A percentile compares a stretch with the other conserved stretches of the same genome.
Evolutionary conservation across 345 rosid genomes (phyloP).

Genomic region (Carallia pectinifolia): DNA sequence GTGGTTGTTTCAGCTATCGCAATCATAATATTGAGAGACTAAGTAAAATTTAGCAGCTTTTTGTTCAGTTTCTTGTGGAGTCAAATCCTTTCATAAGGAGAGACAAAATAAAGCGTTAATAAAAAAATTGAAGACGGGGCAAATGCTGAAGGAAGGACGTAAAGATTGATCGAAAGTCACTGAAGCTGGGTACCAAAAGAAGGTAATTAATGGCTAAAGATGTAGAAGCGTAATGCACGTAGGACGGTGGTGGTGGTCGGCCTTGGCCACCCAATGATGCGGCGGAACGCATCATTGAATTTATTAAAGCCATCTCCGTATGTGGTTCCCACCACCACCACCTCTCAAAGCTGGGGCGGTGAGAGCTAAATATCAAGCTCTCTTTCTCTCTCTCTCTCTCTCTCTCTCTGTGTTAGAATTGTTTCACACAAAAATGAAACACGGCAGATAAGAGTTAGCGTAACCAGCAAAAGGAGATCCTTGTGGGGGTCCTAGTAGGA

Average conservation of each 20-base stretch:
- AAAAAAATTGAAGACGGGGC: background rate
- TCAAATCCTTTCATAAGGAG: too few relatives aligned
- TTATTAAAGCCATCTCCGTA: slow-evolving; percentile 18
- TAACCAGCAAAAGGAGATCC: slow-evolving; percentile 57
- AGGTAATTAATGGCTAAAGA: slow-evolving; percentile 16
- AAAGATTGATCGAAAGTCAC: background rate
- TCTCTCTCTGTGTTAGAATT: background rate
- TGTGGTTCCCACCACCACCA: slow-evolving; percentile 47
- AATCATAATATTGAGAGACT: too few relatives aligned
- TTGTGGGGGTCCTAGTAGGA: slow-evolving; percentile 40
- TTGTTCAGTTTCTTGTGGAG: too few relatives aligned
- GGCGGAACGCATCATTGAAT: slow-evolving; percentile 72
- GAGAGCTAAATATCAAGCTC: slow-evolving; percentile 17
- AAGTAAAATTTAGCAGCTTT: too few relatives aligned
- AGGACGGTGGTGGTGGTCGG: slow-evolving; percentile 95
- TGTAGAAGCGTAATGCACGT: slow-evolving; percentile 46
- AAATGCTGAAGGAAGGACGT: background rate
- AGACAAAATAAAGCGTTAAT: too few relatives aligned
- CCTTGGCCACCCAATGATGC: slow-evolving; percentile 61
- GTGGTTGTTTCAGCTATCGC: too few relatives aligned
- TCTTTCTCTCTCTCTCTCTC: background rate
- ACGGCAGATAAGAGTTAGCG: slow-evolving; percentile 37
- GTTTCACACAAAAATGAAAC: background rate
- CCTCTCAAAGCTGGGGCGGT: slow-evolving; percentile 42
- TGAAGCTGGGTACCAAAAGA: background rate